Evolutionary conservation across 176 grass and related monocot genomes (phyloP).

Genomic region (Thinopyrum elongatum): DNA sequence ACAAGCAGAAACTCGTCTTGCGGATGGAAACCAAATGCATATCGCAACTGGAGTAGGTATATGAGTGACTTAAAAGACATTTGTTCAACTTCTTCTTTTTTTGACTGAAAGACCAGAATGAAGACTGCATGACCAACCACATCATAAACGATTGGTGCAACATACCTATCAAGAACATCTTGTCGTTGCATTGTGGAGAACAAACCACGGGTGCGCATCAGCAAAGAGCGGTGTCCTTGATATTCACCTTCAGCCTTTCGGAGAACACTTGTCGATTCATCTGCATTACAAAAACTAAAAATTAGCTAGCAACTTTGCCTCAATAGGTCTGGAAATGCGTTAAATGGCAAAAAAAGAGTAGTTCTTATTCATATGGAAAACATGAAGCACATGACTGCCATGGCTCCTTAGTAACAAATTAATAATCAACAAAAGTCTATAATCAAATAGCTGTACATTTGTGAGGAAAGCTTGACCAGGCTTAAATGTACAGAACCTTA

Average conservation of each 20-base stretch:
- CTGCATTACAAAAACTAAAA: constrained; percentile 31
- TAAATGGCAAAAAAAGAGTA: neutral
- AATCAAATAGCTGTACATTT: neutral
- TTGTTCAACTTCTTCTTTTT: neutral
- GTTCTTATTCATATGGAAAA: neutral
- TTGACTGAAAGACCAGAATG: neutral
- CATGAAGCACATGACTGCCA: neutral
- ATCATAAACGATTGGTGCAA: neutral
- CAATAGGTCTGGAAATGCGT: neutral
- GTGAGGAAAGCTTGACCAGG: neutral
- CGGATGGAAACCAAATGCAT: neutral
- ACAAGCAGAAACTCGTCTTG: neutral
- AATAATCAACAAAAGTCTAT: neutral
- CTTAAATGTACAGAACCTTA: neutral
- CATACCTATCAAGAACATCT: constrained; percentile 89
- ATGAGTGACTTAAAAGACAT: neutral
- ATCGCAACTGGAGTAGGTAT: neutral
- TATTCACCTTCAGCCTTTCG: constrained; percentile 81
- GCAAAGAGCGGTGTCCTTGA: constrained; percentile 85
- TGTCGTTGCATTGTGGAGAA: constrained; percentile 81
- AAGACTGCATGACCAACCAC: neutral
- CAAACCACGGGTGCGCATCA: constrained; percentile 65
- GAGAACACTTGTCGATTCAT: constrained; percentile 84
- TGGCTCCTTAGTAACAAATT: neutral
- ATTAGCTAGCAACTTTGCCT: neutral